phyloP scores from a whole-genome alignment of 2,329 filamentous ascomycete species.

The Hypoxylon sp. region DNA sequence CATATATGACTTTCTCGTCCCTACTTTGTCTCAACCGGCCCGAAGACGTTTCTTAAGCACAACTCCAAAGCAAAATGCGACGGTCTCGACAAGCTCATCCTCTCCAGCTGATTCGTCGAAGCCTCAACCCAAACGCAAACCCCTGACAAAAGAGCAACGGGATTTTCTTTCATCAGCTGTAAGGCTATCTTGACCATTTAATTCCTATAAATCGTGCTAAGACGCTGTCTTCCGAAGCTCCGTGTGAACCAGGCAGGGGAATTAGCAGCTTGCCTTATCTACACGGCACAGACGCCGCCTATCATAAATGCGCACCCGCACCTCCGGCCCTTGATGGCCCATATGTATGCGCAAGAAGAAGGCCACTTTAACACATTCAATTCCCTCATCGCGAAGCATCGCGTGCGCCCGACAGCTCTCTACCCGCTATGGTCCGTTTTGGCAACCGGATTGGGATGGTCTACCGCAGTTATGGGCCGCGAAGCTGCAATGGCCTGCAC shows the following conservation, averaged over 20 bases:
- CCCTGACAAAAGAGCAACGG: slow-evolving; percentile 78
- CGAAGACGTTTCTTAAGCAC: slow-evolving; percentile 47
- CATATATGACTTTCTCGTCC: slow-evolving; percentile 58
- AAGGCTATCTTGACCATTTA: slow-evolving; percentile 49
- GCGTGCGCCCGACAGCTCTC: slow-evolving; percentile 91
- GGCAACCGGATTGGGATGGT: slow-evolving; percentile 87
- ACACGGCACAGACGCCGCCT: slow-evolving; percentile 88
- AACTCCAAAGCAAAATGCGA: slow-evolving; percentile 44
- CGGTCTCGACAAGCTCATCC: slow-evolving; percentile 47
- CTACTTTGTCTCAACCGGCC: slow-evolving; percentile 52
- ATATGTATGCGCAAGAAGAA: slow-evolving; percentile 98
- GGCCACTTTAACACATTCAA: slow-evolving; percentile 92
- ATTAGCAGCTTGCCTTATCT: slow-evolving; percentile 96
- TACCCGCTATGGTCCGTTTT: slow-evolving; percentile 90
- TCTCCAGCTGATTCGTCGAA: slow-evolving; percentile 52
- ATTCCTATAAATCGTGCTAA: slow-evolving; percentile 24
- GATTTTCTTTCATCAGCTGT: slow-evolving; percentile 83
- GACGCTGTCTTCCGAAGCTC: slow-evolving; percentile 64
- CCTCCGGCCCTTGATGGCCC: slow-evolving; percentile 89
- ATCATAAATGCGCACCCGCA: slow-evolving; percentile 86
- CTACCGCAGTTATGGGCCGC: slow-evolving; percentile 87
- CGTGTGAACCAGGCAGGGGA: slow-evolving; percentile 98
- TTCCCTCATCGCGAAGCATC: slow-evolving; percentile 83
- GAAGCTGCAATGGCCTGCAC: slow-evolving; percentile 99
- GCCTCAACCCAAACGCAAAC: slow-evolving; percentile 65